Evolutionary conservation across 2,329 filamentous ascomycete genomes (phyloP).

Genomic region (Chaetothyriales sp.): DNA sequence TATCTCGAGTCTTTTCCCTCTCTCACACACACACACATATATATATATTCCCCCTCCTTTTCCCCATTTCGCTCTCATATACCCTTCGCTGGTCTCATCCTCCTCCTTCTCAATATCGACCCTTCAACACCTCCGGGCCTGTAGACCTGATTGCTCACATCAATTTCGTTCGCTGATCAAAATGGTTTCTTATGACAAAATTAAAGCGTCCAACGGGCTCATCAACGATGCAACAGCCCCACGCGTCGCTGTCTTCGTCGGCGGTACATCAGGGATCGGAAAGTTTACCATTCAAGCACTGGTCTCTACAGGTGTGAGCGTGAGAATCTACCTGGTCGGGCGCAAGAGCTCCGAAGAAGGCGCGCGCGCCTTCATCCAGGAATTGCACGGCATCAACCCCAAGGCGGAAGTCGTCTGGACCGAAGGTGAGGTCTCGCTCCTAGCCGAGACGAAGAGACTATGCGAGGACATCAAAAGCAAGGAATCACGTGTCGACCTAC

Average conservation of each 20-base stretch:
- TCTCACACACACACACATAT: no score
- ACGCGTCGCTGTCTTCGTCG: conserved; percentile 31
- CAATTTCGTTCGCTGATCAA: background rate
- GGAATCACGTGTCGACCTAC: conserved; percentile 30
- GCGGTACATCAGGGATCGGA: conserved; percentile 37
- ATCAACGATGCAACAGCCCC: conserved; percentile 28
- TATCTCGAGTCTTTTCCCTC: no score
- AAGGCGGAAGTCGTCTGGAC: conserved; percentile 31
- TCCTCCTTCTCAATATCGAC: no score
- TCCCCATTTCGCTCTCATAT: no score
- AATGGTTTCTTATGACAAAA: conserved; percentile 27
- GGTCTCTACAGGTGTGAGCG: conserved; percentile 23
- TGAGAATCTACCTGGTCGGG: conserved; percentile 33
- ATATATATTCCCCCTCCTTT: no score
- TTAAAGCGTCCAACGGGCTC: conserved; percentile 28
- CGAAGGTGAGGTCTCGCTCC: conserved; percentile 33
- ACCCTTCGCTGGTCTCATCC: no score
- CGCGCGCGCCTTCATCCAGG: conserved; percentile 24
- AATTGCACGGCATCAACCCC: conserved; percentile 26
- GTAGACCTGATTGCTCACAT: no score
- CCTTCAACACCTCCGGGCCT: no score
- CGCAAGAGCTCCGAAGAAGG: conserved; percentile 26
- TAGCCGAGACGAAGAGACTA: conserved; percentile 29
- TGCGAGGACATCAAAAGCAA: conserved; percentile 27
- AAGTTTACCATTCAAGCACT: conserved; percentile 28